These are phyloP conservation scores for Xylaria hypoxylon DNA, from an alignment of 2,329 filamentous ascomycete species.

Conservation along the genomic window DNA sequence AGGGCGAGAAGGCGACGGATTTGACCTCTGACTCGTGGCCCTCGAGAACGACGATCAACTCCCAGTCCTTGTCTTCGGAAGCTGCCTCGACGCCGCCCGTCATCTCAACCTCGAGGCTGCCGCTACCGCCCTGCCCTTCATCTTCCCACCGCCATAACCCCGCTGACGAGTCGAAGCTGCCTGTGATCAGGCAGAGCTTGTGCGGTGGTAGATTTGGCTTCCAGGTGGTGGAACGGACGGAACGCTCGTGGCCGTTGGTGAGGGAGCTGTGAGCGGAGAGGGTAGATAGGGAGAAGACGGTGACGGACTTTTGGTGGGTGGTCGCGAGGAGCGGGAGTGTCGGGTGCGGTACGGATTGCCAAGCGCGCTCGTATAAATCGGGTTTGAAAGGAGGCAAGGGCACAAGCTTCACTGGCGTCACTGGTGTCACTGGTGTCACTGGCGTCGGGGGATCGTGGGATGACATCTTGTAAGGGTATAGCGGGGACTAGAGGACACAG, in stretches of 20 bases:
- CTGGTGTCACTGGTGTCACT: no score
- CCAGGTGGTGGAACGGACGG: slow-evolving; percentile 88
- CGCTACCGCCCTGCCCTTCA: slow-evolving; percentile 49
- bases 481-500: slow-evolving; percentile 10
- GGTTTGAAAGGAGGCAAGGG: slow-evolving; percentile 65
- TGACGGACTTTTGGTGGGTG: slow-evolving; percentile 86
- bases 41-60: slow-evolving; percentile 90
- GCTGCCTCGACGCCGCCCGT: slow-evolving; percentile 54
- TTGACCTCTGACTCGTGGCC: slow-evolving; percentile 97
- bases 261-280: slow-evolving; percentile 84
- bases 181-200: slow-evolving; percentile 86
- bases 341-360: slow-evolving; percentile 87
- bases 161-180: slow-evolving; percentile 92
- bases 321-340: slow-evolving; percentile 89
- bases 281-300: slow-evolving; percentile 86
- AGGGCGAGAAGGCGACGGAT: slow-evolving; percentile 77
- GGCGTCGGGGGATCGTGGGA: slow-evolving; percentile 19
- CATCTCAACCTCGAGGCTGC: slow-evolving; percentile 54
- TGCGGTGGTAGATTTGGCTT: slow-evolving; percentile 74
- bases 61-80: slow-evolving; percentile 83
- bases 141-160: slow-evolving; percentile 81
- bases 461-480: slow-evolving; percentile 27
- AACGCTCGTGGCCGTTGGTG: slow-evolving; percentile 89
- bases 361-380: slow-evolving; percentile 77
- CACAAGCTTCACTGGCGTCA: slow-evolving; percentile 50